phyloP scores from a whole-genome alignment of 805 yeast genomes.

The Starmera amethionina region DNA sequence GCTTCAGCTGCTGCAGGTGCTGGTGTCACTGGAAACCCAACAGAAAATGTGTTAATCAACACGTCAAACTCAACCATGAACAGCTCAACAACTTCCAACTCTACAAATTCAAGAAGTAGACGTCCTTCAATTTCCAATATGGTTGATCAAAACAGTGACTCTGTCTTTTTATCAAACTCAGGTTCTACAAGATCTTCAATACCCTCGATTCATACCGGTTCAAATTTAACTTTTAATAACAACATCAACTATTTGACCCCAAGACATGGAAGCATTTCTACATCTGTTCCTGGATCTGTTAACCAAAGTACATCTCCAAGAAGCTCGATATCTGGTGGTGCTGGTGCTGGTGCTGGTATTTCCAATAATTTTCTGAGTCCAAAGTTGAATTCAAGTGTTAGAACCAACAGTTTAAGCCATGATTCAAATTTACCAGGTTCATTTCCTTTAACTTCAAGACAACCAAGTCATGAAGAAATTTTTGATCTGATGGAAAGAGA shows the following conservation, averaged over 20 bases:
- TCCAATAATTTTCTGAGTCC: constrained; percentile 2
- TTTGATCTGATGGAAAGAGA: constrained; percentile 60
- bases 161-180: background rate
- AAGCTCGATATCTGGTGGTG: no score
- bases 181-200: background rate
- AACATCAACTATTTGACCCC: background rate
- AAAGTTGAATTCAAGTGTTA: constrained; percentile 2
- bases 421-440: constrained; percentile 7
- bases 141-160: background rate
- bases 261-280: no score
- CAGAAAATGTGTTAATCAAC: no score
- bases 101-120: background rate
- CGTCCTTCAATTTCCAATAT: background rate
- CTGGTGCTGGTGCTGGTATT: no score
- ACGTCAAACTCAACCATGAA: no score
- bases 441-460: constrained; percentile 9
- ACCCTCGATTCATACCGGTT: background rate
- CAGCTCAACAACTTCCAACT: no score
- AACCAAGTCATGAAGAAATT: constrained; percentile 34
- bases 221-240: background rate
- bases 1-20: no score
- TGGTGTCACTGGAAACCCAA: no score
- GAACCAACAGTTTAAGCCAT: background rate
- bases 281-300: no score
- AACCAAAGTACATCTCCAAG: no score